Base-by-base conservation (phyloP, 148 eudicot species). In the Nepenthes gracilis region DNA sequence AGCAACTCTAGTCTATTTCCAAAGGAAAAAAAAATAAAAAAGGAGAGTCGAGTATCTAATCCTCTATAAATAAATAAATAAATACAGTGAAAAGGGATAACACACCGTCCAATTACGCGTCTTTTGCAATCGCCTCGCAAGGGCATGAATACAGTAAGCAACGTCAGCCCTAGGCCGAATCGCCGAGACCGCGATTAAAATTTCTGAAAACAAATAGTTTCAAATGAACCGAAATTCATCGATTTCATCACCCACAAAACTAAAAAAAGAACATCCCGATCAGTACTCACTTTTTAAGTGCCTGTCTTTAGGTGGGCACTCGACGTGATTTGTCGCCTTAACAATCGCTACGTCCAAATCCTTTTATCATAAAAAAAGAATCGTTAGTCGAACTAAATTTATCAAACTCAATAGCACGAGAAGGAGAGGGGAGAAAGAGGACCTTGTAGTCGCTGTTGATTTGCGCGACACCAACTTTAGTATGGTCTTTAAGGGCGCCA, bases 101-200 rank as follows among this genome's bases (percentile, higher is more conserved):
- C 64, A 60, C 77, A 93, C 99, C 92, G 99, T 86, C 99, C 99
- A 93, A 65, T 89, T 93, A 71, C 81, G 91, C 2, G 99, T 93
- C 82, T 93, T 89, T 15, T 75, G 80, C 68, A 93, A 75, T 72
- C 99, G 80, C 55, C 99, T 81, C 9, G 96, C 79, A 64, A 93
- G 89, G 14, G 96, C 90, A 62, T 86, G 87, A 60, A 93, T 78
- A 74, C 99, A 88, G 64, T 93, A 89, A 9, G 88, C 89, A 60
- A 93, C 99, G 80, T 93, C 99, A 65, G 97, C 99, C 38, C 96
- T 72, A 59, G 97, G 95, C 60, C 95, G 71, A 64, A 93, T 51
- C 0, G 97, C 87, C 3, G 92, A 84, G 1, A 92, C 86, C 45
- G 96, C 85, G 32, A 74, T 69, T 78, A 89, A 72, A 72, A 93